Evolutionary conservation across 225 moss, liverwort and hornwort species (phyloP).

Genomic region (Climacium dendroides): DNA sequence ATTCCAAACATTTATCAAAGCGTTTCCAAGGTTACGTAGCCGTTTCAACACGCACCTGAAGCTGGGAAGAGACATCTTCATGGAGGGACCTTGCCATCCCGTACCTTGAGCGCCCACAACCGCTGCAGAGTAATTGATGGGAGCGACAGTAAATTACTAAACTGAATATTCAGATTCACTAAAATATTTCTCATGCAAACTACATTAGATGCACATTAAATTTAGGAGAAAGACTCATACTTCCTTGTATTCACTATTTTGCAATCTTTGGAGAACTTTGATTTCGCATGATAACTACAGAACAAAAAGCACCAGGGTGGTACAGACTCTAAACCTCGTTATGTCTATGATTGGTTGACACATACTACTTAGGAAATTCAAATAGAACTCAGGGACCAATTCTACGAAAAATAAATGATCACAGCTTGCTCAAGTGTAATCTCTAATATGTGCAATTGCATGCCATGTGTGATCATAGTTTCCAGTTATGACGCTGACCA

Average conservation of each 20-base stretch:
- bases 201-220: background rate
- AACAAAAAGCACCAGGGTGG: background rate
- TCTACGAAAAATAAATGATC: background rate
- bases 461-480: background rate
- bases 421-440: background rate
- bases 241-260: background rate
- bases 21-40: background rate
- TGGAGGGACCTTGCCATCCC: slow-evolving; percentile 44
- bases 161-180: background rate
- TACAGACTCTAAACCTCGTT: background rate
- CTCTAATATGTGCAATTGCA: background rate
- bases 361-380: background rate
- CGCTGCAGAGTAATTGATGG: background rate
- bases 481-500: background rate
- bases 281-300: background rate
- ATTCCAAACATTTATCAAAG: background rate
- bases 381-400: background rate
- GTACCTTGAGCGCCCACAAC: slow-evolving; percentile 15
- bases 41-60: slow-evolving; percentile 33
- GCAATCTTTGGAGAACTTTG: background rate
- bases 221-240: background rate
- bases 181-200: background rate
- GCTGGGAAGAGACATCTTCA: slow-evolving; percentile 77
- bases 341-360: background rate
- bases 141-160: background rate